Conservation (phyloP, 148 eudicot species). For the Pouteria glomerata region DNA sequence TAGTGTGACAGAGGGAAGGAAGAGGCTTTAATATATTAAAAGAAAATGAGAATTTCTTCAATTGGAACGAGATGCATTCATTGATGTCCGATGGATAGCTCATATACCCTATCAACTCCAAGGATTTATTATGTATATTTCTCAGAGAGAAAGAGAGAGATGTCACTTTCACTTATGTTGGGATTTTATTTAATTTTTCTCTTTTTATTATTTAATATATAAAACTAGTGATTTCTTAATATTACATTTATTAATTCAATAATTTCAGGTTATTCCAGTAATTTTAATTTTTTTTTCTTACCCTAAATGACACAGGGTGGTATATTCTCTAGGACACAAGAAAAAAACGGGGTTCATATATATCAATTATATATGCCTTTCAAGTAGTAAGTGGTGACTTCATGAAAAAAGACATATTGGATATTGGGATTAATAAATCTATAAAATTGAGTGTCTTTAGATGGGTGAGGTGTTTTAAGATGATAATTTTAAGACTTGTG, state of each 20-base stretch:
- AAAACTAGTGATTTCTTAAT: not conserved
- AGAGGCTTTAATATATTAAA: constrained; percentile 14
- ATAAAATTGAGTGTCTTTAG: no score
- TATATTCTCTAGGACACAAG: constrained; percentile 10
- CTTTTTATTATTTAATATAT: not conserved
- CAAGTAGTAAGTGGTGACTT: not conserved
- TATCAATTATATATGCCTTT: not conserved
- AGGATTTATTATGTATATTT: not conserved
- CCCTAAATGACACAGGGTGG: constrained; percentile 15
- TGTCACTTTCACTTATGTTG: constrained; percentile 14
- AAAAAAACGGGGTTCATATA: no score
- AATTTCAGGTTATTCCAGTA: not conserved
- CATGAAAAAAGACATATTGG: no score
- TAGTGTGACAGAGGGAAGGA: constrained; percentile 13
- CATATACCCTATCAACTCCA: constrained; percentile 47
- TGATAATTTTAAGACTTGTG: not conserved
- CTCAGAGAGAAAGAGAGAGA: constrained; percentile 2
- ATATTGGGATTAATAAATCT: no score
- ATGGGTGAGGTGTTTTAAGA: no score
- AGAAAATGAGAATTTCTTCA: constrained; percentile 6
- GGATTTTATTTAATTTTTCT: constrained; percentile 21
- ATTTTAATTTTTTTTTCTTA: not conserved
- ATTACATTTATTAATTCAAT: not conserved
- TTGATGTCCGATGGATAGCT: constrained; percentile 30
- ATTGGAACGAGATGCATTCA: constrained; percentile 24